Evolutionary conservation across 768 basidiomycete genomes (phyloP).

Genomic region (Amanita brunnescens): DNA sequence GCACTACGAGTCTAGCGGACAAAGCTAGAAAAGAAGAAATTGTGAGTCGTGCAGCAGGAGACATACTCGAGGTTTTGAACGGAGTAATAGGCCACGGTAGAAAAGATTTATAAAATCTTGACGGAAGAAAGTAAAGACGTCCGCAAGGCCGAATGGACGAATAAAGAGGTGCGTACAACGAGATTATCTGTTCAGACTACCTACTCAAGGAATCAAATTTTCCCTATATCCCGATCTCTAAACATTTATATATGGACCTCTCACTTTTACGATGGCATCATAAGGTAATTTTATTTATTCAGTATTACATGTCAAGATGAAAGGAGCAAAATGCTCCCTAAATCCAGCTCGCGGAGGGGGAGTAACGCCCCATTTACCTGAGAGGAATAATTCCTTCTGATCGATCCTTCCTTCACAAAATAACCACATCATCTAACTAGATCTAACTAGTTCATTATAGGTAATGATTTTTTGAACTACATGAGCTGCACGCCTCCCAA

Average conservation of each 20-base stretch:
- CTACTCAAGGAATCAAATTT: no score
- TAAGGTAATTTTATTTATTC: slow-evolving; percentile 3
- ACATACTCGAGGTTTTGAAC: slow-evolving; percentile 6
- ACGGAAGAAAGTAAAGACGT: slow-evolving; percentile 81
- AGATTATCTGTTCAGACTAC: no score
- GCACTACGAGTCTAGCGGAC: slow-evolving; percentile 75
- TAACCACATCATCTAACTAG: no score
- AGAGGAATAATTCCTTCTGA: slow-evolving; percentile 56
- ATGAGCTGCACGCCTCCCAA: neutral
- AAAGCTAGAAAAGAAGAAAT: slow-evolving; percentile 97
- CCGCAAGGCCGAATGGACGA: slow-evolving; percentile 88
- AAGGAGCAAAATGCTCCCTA: slow-evolving; percentile 76
- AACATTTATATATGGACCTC: neutral
- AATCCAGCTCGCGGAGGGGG: slow-evolving; percentile 95
- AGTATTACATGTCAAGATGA: slow-evolving; percentile 36
- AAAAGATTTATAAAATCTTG: slow-evolving; percentile 76
- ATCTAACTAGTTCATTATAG: neutral
- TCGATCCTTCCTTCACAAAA: no score
- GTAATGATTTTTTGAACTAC: slow-evolving; percentile 6
- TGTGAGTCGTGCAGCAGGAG: slow-evolving; percentile 31
- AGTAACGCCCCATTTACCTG: slow-evolving; percentile 77
- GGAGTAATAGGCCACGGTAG: slow-evolving; percentile 57
- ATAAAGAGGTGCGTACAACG: slow-evolving; percentile 74
- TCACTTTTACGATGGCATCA: no score
- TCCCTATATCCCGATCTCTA: neutral